Base-by-base conservation (phyloP, 192 early-diverging fungal species). In the Linnemannia hyalina region DNA sequence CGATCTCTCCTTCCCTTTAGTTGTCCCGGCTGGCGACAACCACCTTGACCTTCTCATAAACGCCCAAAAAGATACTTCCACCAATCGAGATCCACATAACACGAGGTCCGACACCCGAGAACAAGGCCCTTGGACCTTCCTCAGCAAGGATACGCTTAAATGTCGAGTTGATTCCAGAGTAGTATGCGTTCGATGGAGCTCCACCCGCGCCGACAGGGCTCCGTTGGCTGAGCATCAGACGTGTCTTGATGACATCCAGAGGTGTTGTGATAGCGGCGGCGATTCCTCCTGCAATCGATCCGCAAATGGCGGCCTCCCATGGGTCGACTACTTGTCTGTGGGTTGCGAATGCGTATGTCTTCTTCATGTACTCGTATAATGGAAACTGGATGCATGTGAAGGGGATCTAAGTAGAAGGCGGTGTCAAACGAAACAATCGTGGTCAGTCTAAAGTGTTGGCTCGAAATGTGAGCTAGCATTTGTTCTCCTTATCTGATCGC, bases 361-460 rank as follows among this genome's bases (percentile, higher is more conserved):
- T 82, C 90, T 98, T 99, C 70, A 98, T 89, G 49, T 91, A 94
- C 89, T 99, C 98, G 83, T 97, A 99, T 54, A 99, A 81, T 9
- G 98, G 97, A 85, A 99, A 99, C 88, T 99, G 98, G 44, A 99
- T 95, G 88, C 97, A 98, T 0, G 97, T 93, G 82, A 99, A 99
- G 26, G 98, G 98, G 81, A 99, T 98, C 91, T 94, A 88, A 3
- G 18, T 4, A 18, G 1, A 52, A 47, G 8, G 1, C 2, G 6
- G 49, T 32, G 18, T 36, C 18, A 38, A 68, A 80, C 15, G 74
- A 71, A 29, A 18, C 42, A 9, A n/a, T 38, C 60, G 29, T 42
- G 36, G 36, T 36, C 79, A 40, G 69, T 35, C 42, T 20, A 83
- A 16, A 46, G 26, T 15, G 11, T 3, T 40, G 15, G 6, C 15